Evolutionary conservation across 257 asterid genomes (phyloP).

Genomic region (Solanum peruvianum): DNA sequence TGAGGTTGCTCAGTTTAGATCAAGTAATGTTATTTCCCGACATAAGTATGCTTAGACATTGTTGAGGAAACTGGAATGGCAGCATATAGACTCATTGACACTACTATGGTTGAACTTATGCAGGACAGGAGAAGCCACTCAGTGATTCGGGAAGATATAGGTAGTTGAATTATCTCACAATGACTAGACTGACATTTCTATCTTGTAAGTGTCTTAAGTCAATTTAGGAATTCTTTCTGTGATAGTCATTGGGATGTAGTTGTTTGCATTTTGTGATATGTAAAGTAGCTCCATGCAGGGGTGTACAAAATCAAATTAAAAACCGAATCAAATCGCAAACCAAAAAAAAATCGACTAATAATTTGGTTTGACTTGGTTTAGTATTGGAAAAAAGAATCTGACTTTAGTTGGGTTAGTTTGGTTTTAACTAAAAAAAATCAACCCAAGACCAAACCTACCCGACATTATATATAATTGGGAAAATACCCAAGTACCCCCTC

Average conservation of each 20-base stretch:
- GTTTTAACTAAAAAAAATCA: no score
- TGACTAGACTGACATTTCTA: background rate
- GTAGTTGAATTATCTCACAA: background rate
- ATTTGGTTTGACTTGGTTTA: no score
- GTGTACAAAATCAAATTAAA: no score
- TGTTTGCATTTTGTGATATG: background rate
- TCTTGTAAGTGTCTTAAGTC: background rate
- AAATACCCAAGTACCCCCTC: no score
- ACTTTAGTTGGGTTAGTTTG: no score
- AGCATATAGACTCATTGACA: background rate
- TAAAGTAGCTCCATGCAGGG: background rate
- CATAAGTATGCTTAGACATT: background rate
- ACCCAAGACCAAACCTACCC: no score
- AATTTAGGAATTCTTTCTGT: background rate
- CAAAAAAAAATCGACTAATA: no score
- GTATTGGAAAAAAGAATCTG: no score
- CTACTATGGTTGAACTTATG: background rate
- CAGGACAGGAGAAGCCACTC: background rate
- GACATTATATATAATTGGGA: no score
- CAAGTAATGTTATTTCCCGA: no score
- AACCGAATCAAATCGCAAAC: no score
- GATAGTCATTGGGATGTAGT: background rate
- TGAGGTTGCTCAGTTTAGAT: background rate
- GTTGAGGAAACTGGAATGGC: background rate
- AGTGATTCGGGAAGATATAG: background rate